Percentiles rank a stretch among this genome's conserved stretches.
Conservation (phyloP, 768 basidiomycete species). For the Tulasnella sp. region DNA sequence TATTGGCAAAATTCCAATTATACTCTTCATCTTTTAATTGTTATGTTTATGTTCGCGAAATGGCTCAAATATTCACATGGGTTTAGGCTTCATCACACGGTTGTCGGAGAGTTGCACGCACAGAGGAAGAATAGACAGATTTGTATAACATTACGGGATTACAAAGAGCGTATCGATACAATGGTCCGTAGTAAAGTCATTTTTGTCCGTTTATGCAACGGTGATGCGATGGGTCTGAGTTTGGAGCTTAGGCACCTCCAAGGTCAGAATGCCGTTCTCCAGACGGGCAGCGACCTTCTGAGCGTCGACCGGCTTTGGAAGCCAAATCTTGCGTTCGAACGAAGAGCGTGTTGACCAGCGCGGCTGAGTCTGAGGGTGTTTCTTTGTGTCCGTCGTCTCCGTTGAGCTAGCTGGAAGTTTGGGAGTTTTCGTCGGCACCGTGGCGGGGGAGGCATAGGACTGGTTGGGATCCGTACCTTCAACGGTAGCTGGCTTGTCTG, state of each 20-base stretch:
- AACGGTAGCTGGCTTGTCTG: background rate
- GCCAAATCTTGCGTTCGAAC: slow-evolving; percentile 30
- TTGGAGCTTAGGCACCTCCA: slow-evolving; percentile 29
- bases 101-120: too few relatives aligned
- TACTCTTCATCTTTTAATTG: background rate
- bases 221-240: background rate
- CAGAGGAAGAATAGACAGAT: background rate
- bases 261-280: slow-evolving; percentile 29
- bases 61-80: background rate
- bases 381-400: background rate
- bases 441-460: background rate
- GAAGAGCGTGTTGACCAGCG: background rate
- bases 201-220: too few relatives aligned
- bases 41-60: background rate
- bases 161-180: too few relatives aligned
- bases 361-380: background rate
- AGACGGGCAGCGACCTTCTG: slow-evolving; percentile 26
- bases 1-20: background rate
- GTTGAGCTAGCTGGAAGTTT: background rate
- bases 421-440: background rate
- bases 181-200: too few relatives aligned
- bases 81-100: too few relatives aligned
- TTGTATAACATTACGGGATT: too few relatives aligned
- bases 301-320: slow-evolving; percentile 26
- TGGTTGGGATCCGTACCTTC: too few relatives aligned